Conservation (phyloP, 208 protist genomes). For the Phytomonas francai region DNA sequence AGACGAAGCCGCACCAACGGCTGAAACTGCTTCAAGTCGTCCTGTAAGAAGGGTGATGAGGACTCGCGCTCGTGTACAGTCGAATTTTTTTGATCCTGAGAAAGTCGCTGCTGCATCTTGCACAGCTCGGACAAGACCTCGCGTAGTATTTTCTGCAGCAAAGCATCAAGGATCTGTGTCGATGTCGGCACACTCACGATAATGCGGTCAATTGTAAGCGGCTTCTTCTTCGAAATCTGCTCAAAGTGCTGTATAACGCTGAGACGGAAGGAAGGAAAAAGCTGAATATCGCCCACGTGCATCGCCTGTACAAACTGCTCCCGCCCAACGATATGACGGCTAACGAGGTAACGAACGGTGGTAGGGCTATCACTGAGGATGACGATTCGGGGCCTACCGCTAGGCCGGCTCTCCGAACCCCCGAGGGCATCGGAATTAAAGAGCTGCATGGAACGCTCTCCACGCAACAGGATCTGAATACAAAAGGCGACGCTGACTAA, state of each 20-base stretch:
- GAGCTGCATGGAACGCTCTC: neutral
- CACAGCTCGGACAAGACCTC: conserved; percentile 71
- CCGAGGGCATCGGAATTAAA: neutral
- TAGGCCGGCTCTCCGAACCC: neutral
- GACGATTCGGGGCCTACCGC: conserved; percentile 24
- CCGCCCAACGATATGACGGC: conserved; percentile 45
- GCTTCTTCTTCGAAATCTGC: conserved; percentile 20
- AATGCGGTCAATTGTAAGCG: conserved; percentile 49
- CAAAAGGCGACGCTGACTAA: conserved; percentile 52
- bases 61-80: neutral
- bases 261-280: conserved; percentile 81
- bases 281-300: conserved; percentile 63
- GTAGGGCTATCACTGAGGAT: conserved; percentile 54
- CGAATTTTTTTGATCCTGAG: neutral
- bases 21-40: neutral
- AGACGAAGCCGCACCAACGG: neutral
- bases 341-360: conserved; percentile 53
- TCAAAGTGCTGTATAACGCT: conserved; percentile 75
- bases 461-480: conserved; percentile 58
- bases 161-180: conserved; percentile 29
- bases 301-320: conserved; percentile 60
- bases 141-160: conserved; percentile 50
- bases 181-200: conserved; percentile 27
- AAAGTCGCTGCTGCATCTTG: conserved; percentile 27
- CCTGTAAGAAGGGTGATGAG: neutral